A percentile compares a stretch with the other conserved stretches of the same genome.
Conservation (phyloP, 2,329 filamentous ascomycete species). For the Juglanconis sp. region DNA sequence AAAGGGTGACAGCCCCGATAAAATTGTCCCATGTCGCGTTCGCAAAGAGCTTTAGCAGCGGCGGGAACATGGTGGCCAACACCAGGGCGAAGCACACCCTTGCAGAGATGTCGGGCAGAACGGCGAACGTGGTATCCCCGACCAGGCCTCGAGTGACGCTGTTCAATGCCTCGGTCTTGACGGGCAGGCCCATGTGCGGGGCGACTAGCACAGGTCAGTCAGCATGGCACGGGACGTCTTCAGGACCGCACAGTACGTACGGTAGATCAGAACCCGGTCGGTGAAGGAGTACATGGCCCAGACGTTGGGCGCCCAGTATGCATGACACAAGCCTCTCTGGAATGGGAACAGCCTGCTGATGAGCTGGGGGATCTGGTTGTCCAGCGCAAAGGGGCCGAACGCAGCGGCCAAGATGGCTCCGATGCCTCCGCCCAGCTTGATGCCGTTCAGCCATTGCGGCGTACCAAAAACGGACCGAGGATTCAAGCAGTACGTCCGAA, state of each 20-base stretch:
- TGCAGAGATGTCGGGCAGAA: constrained; percentile 82
- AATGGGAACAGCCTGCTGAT: constrained; percentile 88
- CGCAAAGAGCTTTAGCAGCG: constrained; percentile 77
- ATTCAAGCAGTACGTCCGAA: constrained; percentile 85
- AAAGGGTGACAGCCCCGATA: constrained; percentile 83
- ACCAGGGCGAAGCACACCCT: constrained; percentile 79
- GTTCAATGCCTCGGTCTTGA: constrained; percentile 72
- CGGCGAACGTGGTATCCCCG: constrained; percentile 89
- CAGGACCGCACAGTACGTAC: constrained; percentile 46
- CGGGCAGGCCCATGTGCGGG: constrained; percentile 70
- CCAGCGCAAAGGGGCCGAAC: constrained; percentile 82
- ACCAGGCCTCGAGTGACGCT: constrained; percentile 92
- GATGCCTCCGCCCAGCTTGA: constrained; percentile 79
- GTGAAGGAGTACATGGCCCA: constrained; percentile 96
- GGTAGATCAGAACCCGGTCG: constrained; percentile 76
- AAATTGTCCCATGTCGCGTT: constrained; percentile 85
- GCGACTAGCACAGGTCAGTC: constrained; percentile 59
- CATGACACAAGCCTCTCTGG: constrained; percentile 88
- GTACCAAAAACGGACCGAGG: constrained; percentile 72
- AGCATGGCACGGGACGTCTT: not conserved
- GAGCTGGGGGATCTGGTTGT: constrained; percentile 61
- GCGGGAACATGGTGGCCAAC: constrained; percentile 74
- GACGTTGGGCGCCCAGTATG: constrained; percentile 96
- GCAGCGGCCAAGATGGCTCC: constrained; percentile 70
- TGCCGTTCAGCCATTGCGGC: constrained; percentile 65